phyloP scores from a whole-genome alignment of 768 basidiomycete species.

The Rhizopogon vesiculosus region DNA sequence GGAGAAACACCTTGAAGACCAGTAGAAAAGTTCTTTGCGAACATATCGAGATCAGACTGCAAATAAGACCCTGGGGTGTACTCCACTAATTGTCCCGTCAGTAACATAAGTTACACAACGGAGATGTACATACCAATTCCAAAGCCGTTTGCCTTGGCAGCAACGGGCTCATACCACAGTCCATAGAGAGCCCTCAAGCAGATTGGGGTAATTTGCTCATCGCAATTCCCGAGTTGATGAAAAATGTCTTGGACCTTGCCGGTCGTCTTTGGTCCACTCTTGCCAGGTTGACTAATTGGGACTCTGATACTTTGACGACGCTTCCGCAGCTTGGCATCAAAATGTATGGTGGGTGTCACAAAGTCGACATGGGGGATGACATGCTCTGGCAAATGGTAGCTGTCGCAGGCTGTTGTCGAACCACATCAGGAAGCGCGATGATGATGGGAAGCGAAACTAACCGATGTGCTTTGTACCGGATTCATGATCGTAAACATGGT shows the following conservation, averaged over 20 bases:
- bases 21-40: too few relatives aligned
- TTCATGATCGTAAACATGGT: conserved; percentile 37
- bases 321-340: conserved; percentile 23
- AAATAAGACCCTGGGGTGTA: too few relatives aligned
- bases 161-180: conserved; percentile 40
- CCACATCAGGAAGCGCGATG: not conserved
- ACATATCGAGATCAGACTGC: too few relatives aligned
- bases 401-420: conserved; percentile 28
- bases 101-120: too few relatives aligned
- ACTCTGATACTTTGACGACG: conserved; percentile 5
- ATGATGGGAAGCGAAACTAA: conserved; percentile 10
- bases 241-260: conserved; percentile 16
- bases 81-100: too few relatives aligned
- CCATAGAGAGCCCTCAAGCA: conserved; percentile 59
- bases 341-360: conserved; percentile 42
- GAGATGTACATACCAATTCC: conserved; percentile 45
- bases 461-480: conserved; percentile 34
- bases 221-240: conserved; percentile 26
- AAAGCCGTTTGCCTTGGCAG: conserved; percentile 42
- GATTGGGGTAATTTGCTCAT: conserved; percentile 43
- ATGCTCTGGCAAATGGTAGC: conserved; percentile 36
- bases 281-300: conserved; percentile 10
- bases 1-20: too few relatives aligned
- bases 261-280: conserved; percentile 11
- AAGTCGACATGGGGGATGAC: conserved; percentile 36